phyloP scores from a whole-genome alignment of 2,329 filamentous ascomycete species.

The Ophiostoma sp. region DNA sequence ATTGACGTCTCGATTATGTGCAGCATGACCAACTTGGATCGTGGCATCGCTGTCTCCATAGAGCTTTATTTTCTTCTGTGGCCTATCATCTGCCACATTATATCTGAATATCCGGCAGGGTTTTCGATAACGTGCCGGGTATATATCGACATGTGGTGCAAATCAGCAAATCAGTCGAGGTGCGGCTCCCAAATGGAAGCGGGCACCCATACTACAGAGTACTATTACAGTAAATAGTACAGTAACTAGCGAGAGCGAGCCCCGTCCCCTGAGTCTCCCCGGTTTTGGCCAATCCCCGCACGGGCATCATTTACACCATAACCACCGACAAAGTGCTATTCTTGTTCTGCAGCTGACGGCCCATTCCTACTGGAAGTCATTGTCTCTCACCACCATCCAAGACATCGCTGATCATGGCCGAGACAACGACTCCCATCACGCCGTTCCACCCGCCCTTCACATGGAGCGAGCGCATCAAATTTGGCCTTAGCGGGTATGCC shows the following conservation, averaged over 20 bases:
- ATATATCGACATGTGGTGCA: not conserved
- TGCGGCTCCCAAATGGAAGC: not conserved
- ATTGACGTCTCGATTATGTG: no score
- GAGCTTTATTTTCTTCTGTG: no score
- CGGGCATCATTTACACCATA: no score
- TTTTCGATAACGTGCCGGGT: no score
- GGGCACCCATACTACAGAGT: not conserved
- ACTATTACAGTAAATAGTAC: no score
- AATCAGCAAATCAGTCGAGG: not conserved
- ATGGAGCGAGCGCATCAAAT: slow-evolving; percentile 7
- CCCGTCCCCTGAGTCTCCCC: not conserved
- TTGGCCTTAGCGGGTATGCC: slow-evolving; percentile 17
- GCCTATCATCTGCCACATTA: no score
- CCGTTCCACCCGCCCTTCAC: slow-evolving; percentile 17
- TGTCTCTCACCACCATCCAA: slow-evolving; percentile 5
- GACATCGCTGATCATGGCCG: slow-evolving; percentile 8
- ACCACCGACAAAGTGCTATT: no score
- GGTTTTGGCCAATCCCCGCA: no score
- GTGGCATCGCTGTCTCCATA: no score
- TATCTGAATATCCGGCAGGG: no score
- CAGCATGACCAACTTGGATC: no score
- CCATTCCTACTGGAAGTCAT: not conserved
- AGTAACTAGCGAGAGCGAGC: not conserved
- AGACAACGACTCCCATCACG: not conserved
- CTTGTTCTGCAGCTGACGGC: not conserved